A percentile compares a stretch with the other conserved stretches of the same genome.
Conservation (phyloP, 805 yeast genomes). For the Maudiozyma barnettii region DNA sequence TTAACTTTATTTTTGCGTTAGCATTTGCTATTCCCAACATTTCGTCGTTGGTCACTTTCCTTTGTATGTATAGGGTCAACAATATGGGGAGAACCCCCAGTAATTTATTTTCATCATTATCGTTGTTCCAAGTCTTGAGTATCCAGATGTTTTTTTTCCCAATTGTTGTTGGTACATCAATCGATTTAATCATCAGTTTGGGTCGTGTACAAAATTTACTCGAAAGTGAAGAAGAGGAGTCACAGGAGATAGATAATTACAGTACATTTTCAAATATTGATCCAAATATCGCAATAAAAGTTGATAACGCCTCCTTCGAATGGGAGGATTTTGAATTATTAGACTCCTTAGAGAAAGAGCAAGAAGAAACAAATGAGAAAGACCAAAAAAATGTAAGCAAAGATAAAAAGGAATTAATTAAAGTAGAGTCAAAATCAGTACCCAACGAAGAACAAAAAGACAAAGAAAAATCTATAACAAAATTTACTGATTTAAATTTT, state of each 20-base stretch:
- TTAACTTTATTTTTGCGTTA: conserved; percentile 55
- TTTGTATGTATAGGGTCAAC: conserved; percentile 38
- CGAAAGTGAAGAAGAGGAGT: conserved; percentile 33
- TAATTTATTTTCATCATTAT: conserved; percentile 57
- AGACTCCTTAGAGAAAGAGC: conserved; percentile 25
- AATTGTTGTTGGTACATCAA: conserved; percentile 54
- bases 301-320: conserved; percentile 47
- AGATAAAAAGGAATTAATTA: neutral
- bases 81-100: conserved; percentile 41
- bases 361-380: conserved; percentile 15
- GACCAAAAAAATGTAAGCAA: conserved; percentile 5
- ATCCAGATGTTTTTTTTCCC: conserved; percentile 62
- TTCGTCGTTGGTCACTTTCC: conserved; percentile 56
- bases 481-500: conserved; percentile 42
- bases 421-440: neutral
- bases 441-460: conserved; percentile 2
- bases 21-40: conserved; percentile 60
- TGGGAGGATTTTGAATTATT: conserved; percentile 51
- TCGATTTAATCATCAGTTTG: conserved; percentile 58
- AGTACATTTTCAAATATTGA: neutral
- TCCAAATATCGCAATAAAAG: conserved; percentile 35
- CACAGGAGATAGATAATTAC: conserved; percentile 17
- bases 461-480: conserved; percentile 27
- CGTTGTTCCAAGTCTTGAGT: conserved; percentile 54
- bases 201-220: conserved; percentile 47